Base-by-base conservation (phyloP, 2,329 filamentous ascomycete genomes). In the Curvularia sp. region DNA sequence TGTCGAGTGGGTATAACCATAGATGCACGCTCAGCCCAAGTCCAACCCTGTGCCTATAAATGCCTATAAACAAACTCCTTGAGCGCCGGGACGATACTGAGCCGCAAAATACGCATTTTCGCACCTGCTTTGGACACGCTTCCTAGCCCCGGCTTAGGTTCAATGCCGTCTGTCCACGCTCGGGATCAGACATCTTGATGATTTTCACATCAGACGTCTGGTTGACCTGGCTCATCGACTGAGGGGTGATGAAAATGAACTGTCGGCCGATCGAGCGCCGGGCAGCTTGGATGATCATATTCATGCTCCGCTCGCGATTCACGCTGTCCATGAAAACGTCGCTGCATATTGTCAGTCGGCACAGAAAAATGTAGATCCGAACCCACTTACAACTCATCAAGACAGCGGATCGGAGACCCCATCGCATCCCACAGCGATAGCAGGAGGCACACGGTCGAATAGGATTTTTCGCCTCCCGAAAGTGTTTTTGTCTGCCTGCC, bases 281-380 rank as follows among this genome's bases (percentile, higher is more conserved):
- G 38, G 95, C 95, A 18, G 92, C 91, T 58, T 88, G 85, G 67
- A 97, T 93, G 77, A 99, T 90, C 89, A 99, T 92, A 63, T 91
- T 90, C 69, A 96, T 97, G 74, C 92, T 96, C 67, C 96, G 91
- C 55, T 91, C 92, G 60, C 95, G 88, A 77, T 99, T 99, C 58
- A 98, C 92, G 67, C 90, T 92, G 78, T 99, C 95, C 95, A 99
- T 99, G 82, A 97, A 99, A 31, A 99, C 95, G 75, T 99, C 95
- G 73, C 82, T 85, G 60, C 26, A 10, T n/a, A 5, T 5, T 28
- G 43, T 56, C 52, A 75, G 66, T 43, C 71, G 51, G 24, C 8
- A 39, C 28, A 42, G n/a, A 5, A 49, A 8, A 2, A 48, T 28
- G 22, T n/a, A 5, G 2, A 13, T 20, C 10, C 54, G 15, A 46